phyloP scores from a whole-genome alignment of 805 yeast genomes.

The Candida michaelii region DNA sequence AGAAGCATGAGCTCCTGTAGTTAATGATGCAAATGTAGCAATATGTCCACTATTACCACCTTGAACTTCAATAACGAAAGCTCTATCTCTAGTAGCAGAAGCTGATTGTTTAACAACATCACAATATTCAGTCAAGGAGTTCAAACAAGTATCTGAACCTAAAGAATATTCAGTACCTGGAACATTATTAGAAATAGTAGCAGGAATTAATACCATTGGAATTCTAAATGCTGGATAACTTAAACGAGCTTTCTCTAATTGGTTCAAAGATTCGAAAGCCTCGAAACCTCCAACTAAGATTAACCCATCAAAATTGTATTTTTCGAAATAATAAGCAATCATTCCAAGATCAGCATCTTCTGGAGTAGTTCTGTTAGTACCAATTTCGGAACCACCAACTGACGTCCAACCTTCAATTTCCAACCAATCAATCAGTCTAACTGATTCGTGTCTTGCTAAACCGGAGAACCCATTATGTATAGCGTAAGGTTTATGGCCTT shows the following conservation, averaged over 20 bases:
- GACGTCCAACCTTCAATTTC: slow-evolving; percentile 88
- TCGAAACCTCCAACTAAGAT: slow-evolving; percentile 95
- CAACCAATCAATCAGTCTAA: slow-evolving; percentile 72
- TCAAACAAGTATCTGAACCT: slow-evolving; percentile 95
- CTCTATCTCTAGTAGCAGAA: slow-evolving; percentile 89
- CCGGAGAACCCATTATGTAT: slow-evolving; percentile 94
- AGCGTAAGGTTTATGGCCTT: slow-evolving; percentile 89
- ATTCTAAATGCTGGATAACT: slow-evolving; percentile 89
- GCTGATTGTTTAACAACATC: slow-evolving; percentile 95
- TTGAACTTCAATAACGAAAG: slow-evolving; percentile 95
- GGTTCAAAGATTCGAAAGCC: slow-evolving; percentile 84
- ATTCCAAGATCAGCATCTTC: slow-evolving; percentile 77
- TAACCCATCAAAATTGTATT: slow-evolving; percentile 82
- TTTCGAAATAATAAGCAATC: slow-evolving; percentile 90
- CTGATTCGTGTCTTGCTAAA: slow-evolving; percentile 83
- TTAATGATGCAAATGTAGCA: slow-evolving; percentile 81
- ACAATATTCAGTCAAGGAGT: slow-evolving; percentile 86
- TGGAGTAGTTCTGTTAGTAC: slow-evolving; percentile 90
- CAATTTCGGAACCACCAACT: slow-evolving; percentile 93
- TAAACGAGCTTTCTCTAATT: slow-evolving; percentile 72
- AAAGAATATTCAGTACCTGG: slow-evolving; percentile 98
- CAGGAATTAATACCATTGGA: slow-evolving; percentile 91
- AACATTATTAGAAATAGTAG: slow-evolving; percentile 95
- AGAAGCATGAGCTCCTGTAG: slow-evolving; percentile 87
- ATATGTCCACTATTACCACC: slow-evolving; percentile 96